Evolutionary conservation across 2,329 filamentous ascomycete genomes (phyloP), one percentile per base, ranked within the genome.

Genomic region (Penicillium nordicum): DNA sequence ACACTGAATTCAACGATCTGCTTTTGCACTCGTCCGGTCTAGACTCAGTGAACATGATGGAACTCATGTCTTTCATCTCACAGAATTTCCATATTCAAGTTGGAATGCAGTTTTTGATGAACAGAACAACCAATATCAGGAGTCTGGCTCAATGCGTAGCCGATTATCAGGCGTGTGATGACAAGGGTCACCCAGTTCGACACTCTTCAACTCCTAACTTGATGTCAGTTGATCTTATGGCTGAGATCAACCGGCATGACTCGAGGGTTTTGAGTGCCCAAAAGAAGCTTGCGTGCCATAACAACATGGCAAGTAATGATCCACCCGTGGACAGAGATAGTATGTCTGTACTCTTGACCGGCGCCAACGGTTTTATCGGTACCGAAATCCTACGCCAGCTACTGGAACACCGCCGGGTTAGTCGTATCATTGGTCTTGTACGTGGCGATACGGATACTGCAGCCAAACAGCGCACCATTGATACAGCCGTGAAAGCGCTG

Each of bases 331-430:
- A 18, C 9, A 18, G 9, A 18, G 23, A 30, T 27, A n/a, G 1
- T 5, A n/a, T 12, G 6, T 7, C 16, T 12, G 52, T 63, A n/a
- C 57, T 66, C 41, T 36, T 68, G 10, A 68, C 62, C 1, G 64
- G 65, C 23, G 63, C 57, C 0, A 65, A 54, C 25, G 65, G 64
- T 16, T 67, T 63, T 52, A 50, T 68, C 23, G 65, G 65, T 6
- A 64, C 59, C 3, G 56, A 62, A 18, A 61, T 68, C n/a, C 47
- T 68, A 14, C 55, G 58, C 16, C 55, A 66, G 32, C 53, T 68
- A 9, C 57, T 47, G 25, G 43, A 43, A 10, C 45, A 51, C 18
- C 23, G 32, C 4, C 44, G 58, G 12, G 55, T 67, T 1, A 38
- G 46, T 2, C 58, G 51, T 2, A 50, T 66, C 30, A 53, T 63